These are phyloP conservation scores for Pyrenochaeta sp. DNA, from an alignment of 2,329 filamentous ascomycete genomes.

Conservation along the genomic window DNA sequence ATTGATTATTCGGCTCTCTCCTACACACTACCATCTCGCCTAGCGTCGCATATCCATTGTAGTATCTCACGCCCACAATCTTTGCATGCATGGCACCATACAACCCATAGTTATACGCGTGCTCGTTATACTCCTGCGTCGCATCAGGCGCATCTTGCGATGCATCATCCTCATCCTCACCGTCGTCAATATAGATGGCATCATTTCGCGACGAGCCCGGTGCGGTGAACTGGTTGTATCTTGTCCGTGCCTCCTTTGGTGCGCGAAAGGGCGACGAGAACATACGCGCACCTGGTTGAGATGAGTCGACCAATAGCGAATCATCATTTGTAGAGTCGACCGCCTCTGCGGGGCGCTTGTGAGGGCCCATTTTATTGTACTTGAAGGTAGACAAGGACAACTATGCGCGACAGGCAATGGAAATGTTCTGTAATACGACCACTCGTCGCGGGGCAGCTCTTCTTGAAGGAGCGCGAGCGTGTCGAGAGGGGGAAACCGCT, in stretches of 20 bases:
- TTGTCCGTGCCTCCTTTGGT: constrained; percentile 40
- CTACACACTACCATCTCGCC: constrained; percentile 49
- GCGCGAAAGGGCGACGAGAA: constrained; percentile 16
- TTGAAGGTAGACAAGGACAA: neutral
- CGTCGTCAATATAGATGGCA: constrained; percentile 36
- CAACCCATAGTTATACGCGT: constrained; percentile 32
- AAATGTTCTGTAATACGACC: constrained; percentile 1
- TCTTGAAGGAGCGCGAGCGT: neutral
- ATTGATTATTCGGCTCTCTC: constrained; percentile 71
- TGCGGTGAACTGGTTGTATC: constrained; percentile 12
- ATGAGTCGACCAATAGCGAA: constrained; percentile 23
- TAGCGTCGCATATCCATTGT: constrained; percentile 45
- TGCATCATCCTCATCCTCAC: constrained; percentile 41
- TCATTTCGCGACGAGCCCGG: constrained; percentile 38
- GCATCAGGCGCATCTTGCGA: constrained; percentile 39
- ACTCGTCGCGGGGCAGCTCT: neutral
- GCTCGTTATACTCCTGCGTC: constrained; percentile 35
- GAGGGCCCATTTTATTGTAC: constrained; percentile 9
- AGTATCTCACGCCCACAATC: constrained; percentile 64
- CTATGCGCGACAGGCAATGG: neutral
- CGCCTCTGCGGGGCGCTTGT: constrained; percentile 12
- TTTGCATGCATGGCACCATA: constrained; percentile 58
- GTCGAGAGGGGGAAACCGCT: neutral
- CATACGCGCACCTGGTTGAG: constrained; percentile 8
- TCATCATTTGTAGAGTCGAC: constrained; percentile 18